Percentiles rank a stretch among this genome's conserved stretches.
Conservation (phyloP, 352 stramenopile species). For the Phytophthora hybrid region DNA sequence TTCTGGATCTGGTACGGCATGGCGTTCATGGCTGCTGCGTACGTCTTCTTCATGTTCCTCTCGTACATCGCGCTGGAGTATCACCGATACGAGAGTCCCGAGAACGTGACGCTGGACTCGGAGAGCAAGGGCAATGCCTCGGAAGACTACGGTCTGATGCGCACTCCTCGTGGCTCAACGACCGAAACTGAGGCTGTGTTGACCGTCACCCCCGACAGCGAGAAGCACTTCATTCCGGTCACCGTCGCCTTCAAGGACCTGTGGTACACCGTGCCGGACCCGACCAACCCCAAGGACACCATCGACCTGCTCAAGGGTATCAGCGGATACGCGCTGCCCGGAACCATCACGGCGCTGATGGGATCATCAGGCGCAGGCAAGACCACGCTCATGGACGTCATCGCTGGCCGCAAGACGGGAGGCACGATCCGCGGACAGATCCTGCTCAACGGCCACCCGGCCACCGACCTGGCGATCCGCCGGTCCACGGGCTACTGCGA, state of each 20-base stretch:
- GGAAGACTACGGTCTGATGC: conserved; percentile 6
- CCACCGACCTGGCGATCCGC: conserved; percentile 46
- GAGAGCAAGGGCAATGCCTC: not conserved
- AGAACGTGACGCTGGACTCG: conserved; percentile 14
- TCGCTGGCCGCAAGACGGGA: conserved; percentile 28
- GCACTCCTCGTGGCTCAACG: conserved; percentile 1
- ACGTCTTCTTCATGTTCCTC: conserved; percentile 21
- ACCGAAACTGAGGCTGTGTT: conserved; percentile 3
- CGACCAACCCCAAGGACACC: conserved; percentile 27
- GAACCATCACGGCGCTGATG: conserved; percentile 20
- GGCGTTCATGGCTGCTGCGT: conserved; percentile 10
- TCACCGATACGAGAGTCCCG: conserved; percentile 13
- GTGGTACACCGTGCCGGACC: conserved; percentile 13
- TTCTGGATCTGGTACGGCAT: conserved; percentile 27
- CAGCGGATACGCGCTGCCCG: conserved; percentile 25
- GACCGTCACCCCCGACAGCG: not conserved
- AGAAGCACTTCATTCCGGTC: conserved; percentile 21
- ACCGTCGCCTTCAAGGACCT: conserved; percentile 14
- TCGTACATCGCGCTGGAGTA: conserved; percentile 21
- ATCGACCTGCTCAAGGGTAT: conserved; percentile 35
- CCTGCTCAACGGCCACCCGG: conserved; percentile 72
- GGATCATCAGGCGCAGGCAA: conserved; percentile 30
- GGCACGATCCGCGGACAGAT: conserved; percentile 24
- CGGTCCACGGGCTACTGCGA: conserved; percentile 36
- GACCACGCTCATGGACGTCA: conserved; percentile 37